phyloP scores from a whole-genome alignment of 2,329 filamentous ascomycete species.

The Leptographium flavum region DNA sequence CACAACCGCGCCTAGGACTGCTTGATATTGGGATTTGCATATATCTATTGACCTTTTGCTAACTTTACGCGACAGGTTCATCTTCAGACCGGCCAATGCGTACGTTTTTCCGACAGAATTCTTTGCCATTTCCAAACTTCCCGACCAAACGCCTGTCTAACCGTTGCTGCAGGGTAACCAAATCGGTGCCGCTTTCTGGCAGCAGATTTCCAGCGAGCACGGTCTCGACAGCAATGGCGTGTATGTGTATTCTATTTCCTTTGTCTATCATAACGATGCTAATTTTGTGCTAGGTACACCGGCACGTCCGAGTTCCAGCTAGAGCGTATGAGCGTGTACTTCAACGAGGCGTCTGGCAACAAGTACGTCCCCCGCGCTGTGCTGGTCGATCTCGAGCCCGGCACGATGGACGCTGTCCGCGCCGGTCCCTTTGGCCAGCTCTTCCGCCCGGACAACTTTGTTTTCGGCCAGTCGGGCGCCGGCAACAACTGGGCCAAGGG shows the following conservation, averaged over 20 bases:
- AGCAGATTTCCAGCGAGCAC: constrained; percentile 79
- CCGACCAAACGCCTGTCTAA: too few species aligned
- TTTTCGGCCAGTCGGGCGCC: constrained; percentile 98
- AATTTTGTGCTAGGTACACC: constrained; percentile 55
- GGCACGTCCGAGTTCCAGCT: constrained; percentile 97
- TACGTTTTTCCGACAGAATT: too few species aligned
- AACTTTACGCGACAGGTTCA: constrained; percentile 60
- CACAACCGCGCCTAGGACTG: too few species aligned
- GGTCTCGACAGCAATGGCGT: constrained; percentile 95
- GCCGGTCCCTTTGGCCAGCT: constrained; percentile 96
- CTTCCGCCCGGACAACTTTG: constrained; percentile 99
- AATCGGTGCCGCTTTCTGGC: constrained; percentile 99
- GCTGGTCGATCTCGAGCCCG: constrained; percentile 97
- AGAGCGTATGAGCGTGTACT: constrained; percentile 69
- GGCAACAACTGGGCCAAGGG: constrained; percentile 99
- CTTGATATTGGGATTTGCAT: too few species aligned
- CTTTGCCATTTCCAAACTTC: too few species aligned
- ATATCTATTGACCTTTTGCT: background rate
- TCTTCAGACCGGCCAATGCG: constrained; percentile 99
- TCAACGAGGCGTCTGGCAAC: constrained; percentile 77
- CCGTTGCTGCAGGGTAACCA: constrained; percentile 99
- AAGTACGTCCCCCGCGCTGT: constrained; percentile 99
- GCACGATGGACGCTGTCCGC: constrained; percentile 99
- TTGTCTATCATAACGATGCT: background rate
- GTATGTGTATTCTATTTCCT: constrained; percentile 40